These are phyloP conservation scores for Amanita phalloides DNA, from an alignment of 768 basidiomycete genomes.

Conservation along the genomic window DNA sequence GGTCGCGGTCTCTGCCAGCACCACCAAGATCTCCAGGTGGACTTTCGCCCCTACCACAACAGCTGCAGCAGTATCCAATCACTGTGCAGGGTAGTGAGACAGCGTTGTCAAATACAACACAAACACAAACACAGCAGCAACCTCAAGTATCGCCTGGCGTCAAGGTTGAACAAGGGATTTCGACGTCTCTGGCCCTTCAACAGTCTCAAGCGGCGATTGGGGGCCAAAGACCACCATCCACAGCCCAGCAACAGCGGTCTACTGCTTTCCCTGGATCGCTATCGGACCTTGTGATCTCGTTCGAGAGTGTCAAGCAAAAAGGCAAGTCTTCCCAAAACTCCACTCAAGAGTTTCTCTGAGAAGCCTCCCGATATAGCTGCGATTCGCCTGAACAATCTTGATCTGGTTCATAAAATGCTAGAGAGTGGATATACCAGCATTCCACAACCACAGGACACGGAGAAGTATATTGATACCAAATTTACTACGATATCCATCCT, in stretches of 20 bases:
- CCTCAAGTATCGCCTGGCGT: conserved; percentile 65
- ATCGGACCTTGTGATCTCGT: conserved; percentile 88
- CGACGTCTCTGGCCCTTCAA: conserved; percentile 16
- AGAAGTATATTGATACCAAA: conserved; percentile 52
- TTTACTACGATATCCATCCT: conserved; percentile 2
- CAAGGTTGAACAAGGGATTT: conserved; percentile 35
- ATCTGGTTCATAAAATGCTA: conserved; percentile 85
- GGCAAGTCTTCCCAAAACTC: conserved; percentile 34
- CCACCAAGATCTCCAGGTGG: conserved; percentile 19
- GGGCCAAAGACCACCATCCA: conserved; percentile 44
- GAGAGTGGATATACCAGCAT: conserved; percentile 85
- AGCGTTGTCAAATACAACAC: conserved; percentile 31
- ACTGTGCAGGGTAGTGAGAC: conserved; percentile 15
- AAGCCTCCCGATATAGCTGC: conserved; percentile 33
- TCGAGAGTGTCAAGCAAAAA: conserved; percentile 95
- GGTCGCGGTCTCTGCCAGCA: conserved; percentile 15
- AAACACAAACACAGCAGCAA: conserved; percentile 32
- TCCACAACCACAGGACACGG: conserved; percentile 90
- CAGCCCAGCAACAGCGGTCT: conserved; percentile 31
- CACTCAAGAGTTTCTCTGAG: not conserved
- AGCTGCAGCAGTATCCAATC: conserved; percentile 23
- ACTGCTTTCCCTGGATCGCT: conserved; percentile 71
- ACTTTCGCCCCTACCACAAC: conserved; percentile 32
- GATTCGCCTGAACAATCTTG: conserved; percentile 79
- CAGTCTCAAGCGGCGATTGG: conserved; percentile 25